A percentile compares a stretch with the other conserved stretches of the same genome.
phyloP scores from a whole-genome alignment of 306 rosid genomes.

The Cucumis sativus region Cucumber_9930_V3 NC_026655.2:6631501-6632000 shows the following conservation, averaged over 20 bases:
- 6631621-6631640: constrained; percentile 53
- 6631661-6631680: constrained; percentile 19
- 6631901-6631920: not conserved
- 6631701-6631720: constrained; percentile 50
- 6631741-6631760: constrained; percentile 43
- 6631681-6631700: constrained; percentile 58
- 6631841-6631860: no score
- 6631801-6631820: not conserved
- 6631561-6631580: constrained; percentile 55
- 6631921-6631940: not conserved
- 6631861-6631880: no score
- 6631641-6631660: constrained; percentile 35
- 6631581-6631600: constrained; percentile 49
- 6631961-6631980: no score
- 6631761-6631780: not conserved
- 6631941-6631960: not conserved
- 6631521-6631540: constrained; percentile 47
- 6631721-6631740: constrained; percentile 74
- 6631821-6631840: not conserved
- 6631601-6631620: constrained; percentile 82
- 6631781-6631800: constrained; percentile 15
- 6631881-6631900: not conserved
- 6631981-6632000: no score
- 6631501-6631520: constrained; percentile 19
- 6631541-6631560: constrained; percentile 45